Base-by-base conservation (phyloP, 495 filamentous ascomycete species). In the Aspergillus diversus region DNA sequence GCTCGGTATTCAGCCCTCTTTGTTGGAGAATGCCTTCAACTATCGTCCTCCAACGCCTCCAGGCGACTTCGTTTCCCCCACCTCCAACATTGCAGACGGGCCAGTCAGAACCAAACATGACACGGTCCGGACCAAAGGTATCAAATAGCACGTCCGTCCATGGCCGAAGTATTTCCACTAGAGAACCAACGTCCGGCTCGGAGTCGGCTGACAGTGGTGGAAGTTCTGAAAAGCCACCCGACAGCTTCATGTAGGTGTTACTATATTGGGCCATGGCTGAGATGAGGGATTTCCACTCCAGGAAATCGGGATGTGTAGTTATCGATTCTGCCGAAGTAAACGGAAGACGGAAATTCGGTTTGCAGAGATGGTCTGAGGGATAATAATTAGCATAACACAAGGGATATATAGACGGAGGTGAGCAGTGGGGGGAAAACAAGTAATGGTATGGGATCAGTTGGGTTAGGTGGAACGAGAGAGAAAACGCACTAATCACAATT, bases 41-140 rank as follows among this genome's bases (percentile, higher is more conserved):
- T 0, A 79, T 59, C 2, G 51, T 59, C 47, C 54, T 67, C 80
- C 86, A 87, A 35, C 74, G 69, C 12, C 66, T 63, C 86, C 86
- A 87, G 21, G 79, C 72, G 6, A 73, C 68, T n/a, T 78, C 72
- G 59, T 79, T 79, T 1, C 78, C 77, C 34, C 84, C 86, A 4
- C 87, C 85, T 4, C 84, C 83, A 17, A 90, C 68, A 63, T 89
- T 91, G 75, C 92, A 94, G 5, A 96, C 89, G 3, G 92, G 93
- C 93, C 92, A 97, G 71, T 96, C 92, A 53, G 88, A 92, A 5
- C 88, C 93, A 73, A 92, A 97, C 87, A 97, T 92, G 59, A 93
- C 81, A 52, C 91, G 78, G n/a, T 78, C 71, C 1, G 88, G 74
- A 7, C 87, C 85, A 71, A 96, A 96, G 3, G 82, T 78, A 17